Conservation (phyloP, 768 basidiomycete genomes). For the Boletus sensibilis region DNA sequence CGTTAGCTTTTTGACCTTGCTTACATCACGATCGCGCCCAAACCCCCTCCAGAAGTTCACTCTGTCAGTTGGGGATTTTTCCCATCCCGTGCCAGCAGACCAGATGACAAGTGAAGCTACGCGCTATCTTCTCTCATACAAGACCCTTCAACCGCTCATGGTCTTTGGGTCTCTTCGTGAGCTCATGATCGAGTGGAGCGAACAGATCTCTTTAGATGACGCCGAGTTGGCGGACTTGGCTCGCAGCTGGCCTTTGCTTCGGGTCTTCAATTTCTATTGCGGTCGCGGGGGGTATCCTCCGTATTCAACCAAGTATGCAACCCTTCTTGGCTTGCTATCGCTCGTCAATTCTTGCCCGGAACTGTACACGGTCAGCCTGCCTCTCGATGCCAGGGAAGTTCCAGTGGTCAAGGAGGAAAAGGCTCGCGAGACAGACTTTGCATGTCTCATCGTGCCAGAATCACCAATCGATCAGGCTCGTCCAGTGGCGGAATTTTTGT, state of each 20-base stretch:
- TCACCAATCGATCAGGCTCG: constrained; percentile 10
- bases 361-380: neutral
- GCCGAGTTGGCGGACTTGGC: constrained; percentile 5
- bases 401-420: neutral
- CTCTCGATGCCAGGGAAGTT: constrained; percentile 15
- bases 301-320: constrained; percentile 3
- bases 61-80: neutral
- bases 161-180: neutral
- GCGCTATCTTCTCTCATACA: constrained; percentile 8
- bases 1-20: neutral
- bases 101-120: constrained; percentile 2
- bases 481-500: constrained; percentile 15
- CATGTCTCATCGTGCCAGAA: neutral
- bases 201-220: constrained; percentile 13
- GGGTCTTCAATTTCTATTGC: constrained; percentile 2
- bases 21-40: neutral
- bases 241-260: constrained; percentile 6
- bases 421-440: neutral
- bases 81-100: neutral
- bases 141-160: constrained; percentile 3
- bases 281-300: constrained; percentile 6
- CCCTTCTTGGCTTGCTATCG: constrained; percentile 7
- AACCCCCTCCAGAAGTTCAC: neutral
- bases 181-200: constrained; percentile 9
- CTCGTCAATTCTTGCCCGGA: neutral